Conservation (phyloP, 2,329 filamentous ascomycete genomes). For the Bipolaris sorokiniana region DNA sequence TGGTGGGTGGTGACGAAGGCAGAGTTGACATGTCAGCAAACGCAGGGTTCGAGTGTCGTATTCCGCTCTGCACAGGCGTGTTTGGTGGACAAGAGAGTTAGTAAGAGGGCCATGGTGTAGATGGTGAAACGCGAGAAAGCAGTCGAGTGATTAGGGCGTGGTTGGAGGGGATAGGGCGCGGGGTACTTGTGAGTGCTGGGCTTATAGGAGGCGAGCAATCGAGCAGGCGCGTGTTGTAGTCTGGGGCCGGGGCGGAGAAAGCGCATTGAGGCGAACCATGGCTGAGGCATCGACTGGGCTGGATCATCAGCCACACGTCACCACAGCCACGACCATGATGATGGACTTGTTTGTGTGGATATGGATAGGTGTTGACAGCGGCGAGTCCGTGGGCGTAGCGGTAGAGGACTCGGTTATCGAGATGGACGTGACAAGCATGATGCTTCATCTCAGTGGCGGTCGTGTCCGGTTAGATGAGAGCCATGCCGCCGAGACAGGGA, state of each 20-base stretch:
- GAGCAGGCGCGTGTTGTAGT: not conserved
- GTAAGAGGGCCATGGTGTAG: not conserved
- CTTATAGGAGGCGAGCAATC: not conserved
- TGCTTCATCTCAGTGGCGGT: not conserved
- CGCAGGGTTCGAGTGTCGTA: no score
- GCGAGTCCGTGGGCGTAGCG: not conserved
- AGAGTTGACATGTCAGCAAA: no score
- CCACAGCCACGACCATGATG: not conserved
- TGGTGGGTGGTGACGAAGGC: no score
- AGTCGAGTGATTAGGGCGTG: not conserved
- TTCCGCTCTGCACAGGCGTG: no score
- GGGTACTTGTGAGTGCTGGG: no score
- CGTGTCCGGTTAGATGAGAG: slow-evolving; percentile 5
- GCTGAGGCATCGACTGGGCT: not conserved
- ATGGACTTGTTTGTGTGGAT: not conserved
- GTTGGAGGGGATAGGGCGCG: no score
- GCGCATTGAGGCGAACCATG: not conserved
- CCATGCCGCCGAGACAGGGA: slow-evolving; percentile 9
- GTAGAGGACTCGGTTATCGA: not conserved
- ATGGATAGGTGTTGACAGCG: not conserved
- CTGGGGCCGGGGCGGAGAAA: not conserved
- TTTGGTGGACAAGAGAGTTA: no score
- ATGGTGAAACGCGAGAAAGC: not conserved
- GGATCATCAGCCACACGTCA: not conserved
- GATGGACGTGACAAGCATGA: not conserved